Base-by-base conservation (phyloP, 139 green algal genomes). In the Coelastrella sp. region DNA sequence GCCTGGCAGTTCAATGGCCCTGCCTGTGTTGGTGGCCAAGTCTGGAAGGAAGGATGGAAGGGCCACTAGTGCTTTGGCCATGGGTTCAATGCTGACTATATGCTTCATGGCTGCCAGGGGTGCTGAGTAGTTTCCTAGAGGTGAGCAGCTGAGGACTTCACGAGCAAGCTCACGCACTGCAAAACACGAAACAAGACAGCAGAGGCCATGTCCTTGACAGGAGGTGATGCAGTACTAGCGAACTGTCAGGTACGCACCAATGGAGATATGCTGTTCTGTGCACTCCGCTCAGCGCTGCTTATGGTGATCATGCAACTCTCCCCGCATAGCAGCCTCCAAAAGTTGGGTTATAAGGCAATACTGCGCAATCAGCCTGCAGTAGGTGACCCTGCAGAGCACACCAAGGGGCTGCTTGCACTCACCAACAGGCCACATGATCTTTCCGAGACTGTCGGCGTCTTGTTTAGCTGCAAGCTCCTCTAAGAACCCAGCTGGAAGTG, bases 401-500 rank as follows among this genome's bases (percentile, higher is more conserved):
- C n/a, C n/a, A n/a, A n/a, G n/a, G n/a, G n/a, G n/a, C n/a, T n/a
- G n/a, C n/a, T n/a, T n/a, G n/a, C 5, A 71, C 75, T 35, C 75
- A 95, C 90, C 86, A 23, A 97, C 89, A 15, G 89, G 86, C 4
- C 53, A 59, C 17, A 96, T 32, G 21, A 96, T 62, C 1, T 93
- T 85, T 4, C 90, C 63, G 32, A 98, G 88, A 6, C 96, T 92
- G 21, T 95, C 91, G 3, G 59, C 32, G 3, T 89, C 87, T 32
- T 87, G 73, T 60, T 90, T 87, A 8, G 73, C 83, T 0, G 86
- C 90, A 45, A 98, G 90, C 34, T 96, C 91, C 73, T 98, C 93
- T 35, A 99, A 80, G 63, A 98, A 98, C 0, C 91, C 93, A 0
- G 73, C 48, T 0, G 96, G 96, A 80, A 98, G 79, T 19, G 91